Base-by-base conservation (phyloP, 495 filamentous ascomycete species). In the Delitschia confertaspora region DNA sequence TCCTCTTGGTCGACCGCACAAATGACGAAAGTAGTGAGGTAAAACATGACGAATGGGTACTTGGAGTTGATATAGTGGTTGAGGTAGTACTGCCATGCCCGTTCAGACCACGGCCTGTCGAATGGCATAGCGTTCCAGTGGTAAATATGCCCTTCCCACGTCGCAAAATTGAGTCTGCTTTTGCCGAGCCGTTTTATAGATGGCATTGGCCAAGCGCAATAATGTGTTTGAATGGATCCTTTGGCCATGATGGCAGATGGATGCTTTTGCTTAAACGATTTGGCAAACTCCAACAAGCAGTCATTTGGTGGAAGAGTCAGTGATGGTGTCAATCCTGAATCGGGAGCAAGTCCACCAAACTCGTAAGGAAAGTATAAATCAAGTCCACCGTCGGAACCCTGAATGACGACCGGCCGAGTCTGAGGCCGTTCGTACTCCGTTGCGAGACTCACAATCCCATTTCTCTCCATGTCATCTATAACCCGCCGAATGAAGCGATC, bases 31-130 rank as follows among this genome's bases (percentile, higher is more conserved):
- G 37, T 49, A 9, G 37, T 49, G 11, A 49, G 22, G 31, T 49
- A 49, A 24, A 49, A 49, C 38, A 49, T 49, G 26, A 49, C 38
- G 20, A 42, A 49, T 3, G 45, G 45, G 23, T 35, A 49, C 21
- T 49, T 33, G 11, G 38, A 32, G 30, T 49, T 49, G 37, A 49
- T 42, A 18, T 49, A 49, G 22, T 42, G 38, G 8, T 42, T 21
- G 13, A 49, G 11, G 45, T 26, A 42, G 45, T 34, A 49, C 18
- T 49, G 45, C 45, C 45, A 49, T 7, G 38, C 38, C n/a, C 25
- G 19, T 17, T 42, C 29, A 5, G 38, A 40, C 37, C 37, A 42
- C 7, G 45, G 31, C 16, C 29, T 34, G 26, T 49, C 45, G 20
- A 49, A 49, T 4, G 45, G 45, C 45, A 49, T 42, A 4, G 16